Percentiles rank a stretch among this genome's conserved stretches.
Evolutionary conservation across 305 asterid species (phyloP).

Genomic region (Salvia sclarea): DNA sequence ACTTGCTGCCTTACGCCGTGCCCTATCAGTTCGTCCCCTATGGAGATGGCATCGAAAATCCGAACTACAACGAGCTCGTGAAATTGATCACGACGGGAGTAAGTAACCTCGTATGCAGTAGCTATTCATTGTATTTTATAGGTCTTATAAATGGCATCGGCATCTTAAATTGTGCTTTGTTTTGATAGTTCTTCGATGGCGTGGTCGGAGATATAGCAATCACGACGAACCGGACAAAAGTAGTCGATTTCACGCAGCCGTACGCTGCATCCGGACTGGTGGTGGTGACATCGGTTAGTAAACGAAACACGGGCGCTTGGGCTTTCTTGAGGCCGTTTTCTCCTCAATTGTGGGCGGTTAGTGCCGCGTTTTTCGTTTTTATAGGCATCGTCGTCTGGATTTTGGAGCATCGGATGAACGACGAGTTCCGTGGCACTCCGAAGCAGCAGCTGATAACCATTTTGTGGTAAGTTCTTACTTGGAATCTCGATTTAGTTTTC

Average conservation of each 20-base stretch:
- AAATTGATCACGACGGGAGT: constrained; percentile 48
- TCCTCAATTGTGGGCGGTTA: constrained; percentile 52
- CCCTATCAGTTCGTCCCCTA: constrained; percentile 50
- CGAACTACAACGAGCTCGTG: constrained; percentile 50
- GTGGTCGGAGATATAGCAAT: constrained; percentile 67
- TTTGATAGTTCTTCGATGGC: constrained; percentile 53
- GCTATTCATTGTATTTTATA: not conserved
- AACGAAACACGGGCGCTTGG: constrained; percentile 57
- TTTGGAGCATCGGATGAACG: constrained; percentile 61
- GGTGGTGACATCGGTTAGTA: constrained; percentile 55
- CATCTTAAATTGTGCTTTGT: constrained; percentile 26
- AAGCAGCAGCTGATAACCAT: constrained; percentile 60
- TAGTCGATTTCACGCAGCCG: constrained; percentile 70
- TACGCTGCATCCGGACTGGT: constrained; percentile 62
- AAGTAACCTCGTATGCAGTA: constrained; percentile 22
- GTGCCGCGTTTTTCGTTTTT: constrained; percentile 47
- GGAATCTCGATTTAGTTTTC: not conserved
- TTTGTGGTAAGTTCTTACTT: constrained; percentile 42
- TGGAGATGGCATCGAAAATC: constrained; percentile 55
- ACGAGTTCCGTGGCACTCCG: constrained; percentile 67
- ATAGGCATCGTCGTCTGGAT: constrained; percentile 67
- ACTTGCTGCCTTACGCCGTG: constrained; percentile 57
- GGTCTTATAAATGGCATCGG: not conserved
- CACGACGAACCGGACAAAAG: constrained; percentile 48
- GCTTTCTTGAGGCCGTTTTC: constrained; percentile 66